These are phyloP conservation scores for Durusdinium trenchii DNA, from an alignment of 73 alveolate species.

Conservation along the genomic window DNA sequence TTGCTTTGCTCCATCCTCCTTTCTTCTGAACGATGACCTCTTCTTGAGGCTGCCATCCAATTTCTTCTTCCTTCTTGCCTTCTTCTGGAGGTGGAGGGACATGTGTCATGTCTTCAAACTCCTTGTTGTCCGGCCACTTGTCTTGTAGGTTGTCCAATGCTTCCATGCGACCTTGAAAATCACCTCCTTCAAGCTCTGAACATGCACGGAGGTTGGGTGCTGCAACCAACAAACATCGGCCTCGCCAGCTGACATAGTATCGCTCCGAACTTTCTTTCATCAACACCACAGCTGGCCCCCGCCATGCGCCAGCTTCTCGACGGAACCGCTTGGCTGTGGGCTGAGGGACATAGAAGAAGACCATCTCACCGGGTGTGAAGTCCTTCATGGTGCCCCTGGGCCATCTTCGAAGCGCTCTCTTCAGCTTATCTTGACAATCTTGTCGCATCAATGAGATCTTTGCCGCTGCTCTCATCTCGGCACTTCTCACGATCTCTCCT, in stretches of 20 bases:
- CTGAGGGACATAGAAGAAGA: background rate
- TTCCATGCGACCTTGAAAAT: no score
- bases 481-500: no score
- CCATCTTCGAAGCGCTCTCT: background rate
- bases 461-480: slow-evolving; percentile 45
- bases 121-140: background rate
- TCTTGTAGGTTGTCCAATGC: background rate
- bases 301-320: background rate
- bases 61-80: background rate
- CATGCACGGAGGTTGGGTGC: background rate
- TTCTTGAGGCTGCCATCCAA: background rate
- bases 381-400: background rate
- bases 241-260: no score
- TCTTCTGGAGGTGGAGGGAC: background rate
- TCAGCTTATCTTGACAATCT: slow-evolving; percentile 3
- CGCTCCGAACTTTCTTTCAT: no score
- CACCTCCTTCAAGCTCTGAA: background rate
- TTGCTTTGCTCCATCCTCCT: background rate
- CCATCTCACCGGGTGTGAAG: slow-evolving; percentile 16
- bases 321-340: background rate
- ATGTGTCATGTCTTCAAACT: background rate
- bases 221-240: background rate
- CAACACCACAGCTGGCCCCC: no score
- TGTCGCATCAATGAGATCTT: background rate
- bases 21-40: background rate